phyloP scores from a whole-genome alignment of 208 protist genomes.

The Acanthamoeba healyi region DNA sequence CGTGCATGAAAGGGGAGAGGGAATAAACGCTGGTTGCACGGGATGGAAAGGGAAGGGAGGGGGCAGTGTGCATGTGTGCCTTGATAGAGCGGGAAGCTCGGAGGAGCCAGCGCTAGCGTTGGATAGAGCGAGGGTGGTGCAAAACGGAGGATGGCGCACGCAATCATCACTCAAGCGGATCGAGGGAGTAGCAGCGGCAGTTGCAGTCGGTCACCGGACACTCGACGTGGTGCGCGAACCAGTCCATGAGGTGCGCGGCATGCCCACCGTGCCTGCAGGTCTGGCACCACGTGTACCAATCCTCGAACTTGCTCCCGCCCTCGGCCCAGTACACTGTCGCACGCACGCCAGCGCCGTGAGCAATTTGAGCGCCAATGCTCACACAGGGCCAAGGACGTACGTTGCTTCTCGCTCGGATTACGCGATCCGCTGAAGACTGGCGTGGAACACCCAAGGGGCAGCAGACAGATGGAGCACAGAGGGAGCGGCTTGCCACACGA shows the following conservation, averaged over 20 bases:
- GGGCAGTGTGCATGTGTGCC: no score
- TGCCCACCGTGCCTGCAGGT: slow-evolving; percentile 90
- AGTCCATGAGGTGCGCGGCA: slow-evolving; percentile 87
- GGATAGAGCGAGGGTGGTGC: no score
- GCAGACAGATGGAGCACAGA: slow-evolving; percentile 85
- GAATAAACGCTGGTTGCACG: no score
- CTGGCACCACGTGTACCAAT: slow-evolving; percentile 91
- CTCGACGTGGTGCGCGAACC: slow-evolving; percentile 87
- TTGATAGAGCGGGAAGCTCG: no score
- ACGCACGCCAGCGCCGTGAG: neutral
- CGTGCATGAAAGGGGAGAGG: no score
- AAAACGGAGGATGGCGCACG: neutral
- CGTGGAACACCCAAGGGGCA: slow-evolving; percentile 80
- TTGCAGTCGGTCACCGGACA: slow-evolving; percentile 88
- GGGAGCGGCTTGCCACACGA: slow-evolving; percentile 85
- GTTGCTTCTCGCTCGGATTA: slow-evolving; percentile 50
- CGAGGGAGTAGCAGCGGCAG: slow-evolving; percentile 82
- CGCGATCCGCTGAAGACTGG: slow-evolving; percentile 35
- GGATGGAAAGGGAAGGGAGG: no score
- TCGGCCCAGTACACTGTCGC: slow-evolving; percentile 71
- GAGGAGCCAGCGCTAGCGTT: no score
- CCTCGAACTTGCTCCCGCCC: slow-evolving; percentile 78
- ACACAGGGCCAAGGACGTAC: no score
- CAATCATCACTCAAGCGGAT: slow-evolving; percentile 10
- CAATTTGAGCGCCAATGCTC: neutral